Evolutionary conservation across 345 rosid species (phyloP).

Genomic region (Aegle marmelos): DNA sequence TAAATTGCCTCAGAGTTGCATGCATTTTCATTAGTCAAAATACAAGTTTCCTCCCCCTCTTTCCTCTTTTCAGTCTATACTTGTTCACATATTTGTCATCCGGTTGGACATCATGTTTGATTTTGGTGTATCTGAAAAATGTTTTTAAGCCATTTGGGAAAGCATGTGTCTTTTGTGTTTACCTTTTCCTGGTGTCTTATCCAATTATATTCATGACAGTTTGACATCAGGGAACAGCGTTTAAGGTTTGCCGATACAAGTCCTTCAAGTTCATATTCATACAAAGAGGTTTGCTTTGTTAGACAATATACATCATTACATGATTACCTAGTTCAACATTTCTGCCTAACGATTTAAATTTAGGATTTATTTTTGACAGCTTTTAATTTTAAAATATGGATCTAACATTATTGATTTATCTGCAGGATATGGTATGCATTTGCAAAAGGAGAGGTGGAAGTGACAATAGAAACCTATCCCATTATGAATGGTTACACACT

Average conservation of each 20-base stretch:
- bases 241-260: constrained; percentile 67
- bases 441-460: constrained; percentile 94
- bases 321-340: constrained; percentile 8
- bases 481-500: constrained; percentile 82
- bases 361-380: not conserved
- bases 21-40: not conserved
- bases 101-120: not conserved
- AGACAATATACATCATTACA: not conserved
- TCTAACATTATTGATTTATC: constrained; percentile 8
- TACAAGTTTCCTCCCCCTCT: not conserved
- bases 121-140: not conserved
- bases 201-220: constrained; percentile 44
- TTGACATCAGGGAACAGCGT: constrained; percentile 75
- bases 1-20: not conserved
- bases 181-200: constrained; percentile 9
- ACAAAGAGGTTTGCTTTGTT: constrained; percentile 64
- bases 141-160: not conserved
- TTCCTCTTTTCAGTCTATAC: not conserved
- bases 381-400: not conserved
- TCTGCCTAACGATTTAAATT: not conserved
- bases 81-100: not conserved
- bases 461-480: constrained; percentile 54
- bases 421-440: constrained; percentile 69
- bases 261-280: constrained; percentile 75
- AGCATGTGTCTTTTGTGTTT: not conserved